Evolutionary conservation across 2,329 filamentous ascomycete species (phyloP).

Genomic region (Ophiostoma populinum): DNA sequence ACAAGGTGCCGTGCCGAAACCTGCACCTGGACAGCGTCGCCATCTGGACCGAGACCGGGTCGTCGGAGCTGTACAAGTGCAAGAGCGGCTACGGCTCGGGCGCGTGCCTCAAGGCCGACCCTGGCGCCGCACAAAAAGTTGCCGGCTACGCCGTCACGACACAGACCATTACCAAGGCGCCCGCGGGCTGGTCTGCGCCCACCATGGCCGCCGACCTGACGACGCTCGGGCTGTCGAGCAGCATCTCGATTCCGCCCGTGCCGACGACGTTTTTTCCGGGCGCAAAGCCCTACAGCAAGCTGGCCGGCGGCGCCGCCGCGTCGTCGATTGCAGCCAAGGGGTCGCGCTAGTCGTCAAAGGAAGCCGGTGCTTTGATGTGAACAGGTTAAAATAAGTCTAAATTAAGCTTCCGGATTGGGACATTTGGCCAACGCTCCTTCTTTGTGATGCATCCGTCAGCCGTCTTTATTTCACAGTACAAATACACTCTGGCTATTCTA

Average conservation of each 20-base stretch:
- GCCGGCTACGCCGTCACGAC: neutral
- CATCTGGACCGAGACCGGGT: conserved; percentile 13
- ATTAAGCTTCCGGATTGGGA: neutral
- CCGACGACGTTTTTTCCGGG: conserved; percentile 12
- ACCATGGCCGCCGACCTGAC: conserved; percentile 12
- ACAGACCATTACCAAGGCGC: neutral
- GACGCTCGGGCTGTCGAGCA: conserved; percentile 9
- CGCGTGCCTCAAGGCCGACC: conserved; percentile 10
- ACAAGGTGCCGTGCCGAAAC: conserved; percentile 9
- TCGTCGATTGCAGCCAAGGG: too few species aligned
- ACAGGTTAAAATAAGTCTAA: neutral
- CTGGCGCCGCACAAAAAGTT: neutral
- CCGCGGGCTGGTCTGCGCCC: neutral
- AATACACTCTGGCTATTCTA: too few species aligned
- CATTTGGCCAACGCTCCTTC: neutral
- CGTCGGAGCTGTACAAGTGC: conserved; percentile 10
- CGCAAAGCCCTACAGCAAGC: conserved; percentile 10
- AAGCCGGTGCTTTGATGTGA: neutral
- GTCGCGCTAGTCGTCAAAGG: too few species aligned
- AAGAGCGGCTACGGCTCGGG: conserved; percentile 12
- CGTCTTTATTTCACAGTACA: neutral
- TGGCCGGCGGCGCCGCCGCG: too few species aligned
- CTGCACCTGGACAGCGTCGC: conserved; percentile 11
- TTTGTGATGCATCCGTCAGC: too few species aligned
- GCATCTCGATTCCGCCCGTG: conserved; percentile 11